A percentile compares a stretch with the other conserved stretches of the same genome.
These are phyloP conservation scores for Luvunga scandens DNA, from an alignment of 345 rosid species.

Conservation along the genomic window DNA sequence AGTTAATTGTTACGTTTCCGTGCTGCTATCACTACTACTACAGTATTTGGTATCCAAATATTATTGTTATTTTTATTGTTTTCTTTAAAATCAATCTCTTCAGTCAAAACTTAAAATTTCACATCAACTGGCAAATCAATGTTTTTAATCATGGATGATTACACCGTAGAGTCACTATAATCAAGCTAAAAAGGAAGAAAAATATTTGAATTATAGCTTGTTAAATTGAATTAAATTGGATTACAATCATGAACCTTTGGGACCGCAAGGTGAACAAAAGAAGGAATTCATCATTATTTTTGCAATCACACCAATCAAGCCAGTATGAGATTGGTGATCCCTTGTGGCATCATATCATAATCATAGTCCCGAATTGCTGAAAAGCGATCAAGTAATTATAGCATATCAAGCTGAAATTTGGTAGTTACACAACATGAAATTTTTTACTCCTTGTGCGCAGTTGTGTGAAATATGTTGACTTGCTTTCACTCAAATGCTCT, in stretches of 20 bases:
- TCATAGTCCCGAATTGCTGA: conserved; percentile 16
- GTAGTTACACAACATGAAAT: neutral
- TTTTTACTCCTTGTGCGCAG: neutral
- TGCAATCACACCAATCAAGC: conserved; percentile 18
- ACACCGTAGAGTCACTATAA: neutral
- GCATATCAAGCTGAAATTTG: neutral
- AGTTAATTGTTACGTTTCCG: neutral
- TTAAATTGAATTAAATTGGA: neutral
- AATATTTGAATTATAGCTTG: neutral
- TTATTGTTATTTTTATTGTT: too few relatives aligned
- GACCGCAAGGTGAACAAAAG: neutral
- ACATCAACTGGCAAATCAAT: neutral
- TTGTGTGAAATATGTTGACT: too few relatives aligned
- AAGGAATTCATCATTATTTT: neutral
- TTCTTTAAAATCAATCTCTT: neutral
- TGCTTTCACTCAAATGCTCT: too few relatives aligned
- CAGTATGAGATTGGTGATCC: neutral
- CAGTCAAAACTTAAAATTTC: neutral
- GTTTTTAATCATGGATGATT: neutral
- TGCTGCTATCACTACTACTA: too few relatives aligned
- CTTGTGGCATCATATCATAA: conserved; percentile 11
- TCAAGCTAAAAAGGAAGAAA: neutral
- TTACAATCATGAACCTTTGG: neutral
- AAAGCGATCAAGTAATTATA: conserved; percentile 12
- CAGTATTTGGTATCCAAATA: too few relatives aligned